Percentiles rank a stretch among this genome's conserved stretches.
Conservation (phyloP, 1,139 yeast genomes). For the Nakaseomyces sp. region DNA sequence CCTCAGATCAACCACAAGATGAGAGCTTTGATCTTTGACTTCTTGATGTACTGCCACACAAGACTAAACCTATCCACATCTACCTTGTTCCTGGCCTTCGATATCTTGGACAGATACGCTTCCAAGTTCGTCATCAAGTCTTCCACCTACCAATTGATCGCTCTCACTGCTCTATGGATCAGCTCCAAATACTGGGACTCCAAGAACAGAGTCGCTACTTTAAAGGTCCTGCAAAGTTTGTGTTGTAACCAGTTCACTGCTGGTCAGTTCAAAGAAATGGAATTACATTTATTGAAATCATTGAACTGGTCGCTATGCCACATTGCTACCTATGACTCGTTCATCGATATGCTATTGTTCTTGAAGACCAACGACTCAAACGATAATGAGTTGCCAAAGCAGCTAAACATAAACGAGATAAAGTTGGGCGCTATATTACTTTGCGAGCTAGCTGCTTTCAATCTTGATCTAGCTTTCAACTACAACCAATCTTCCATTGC, state of each 20-base stretch:
- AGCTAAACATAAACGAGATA: slow-evolving; percentile 37
- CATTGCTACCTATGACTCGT: slow-evolving; percentile 51
- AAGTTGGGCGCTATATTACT: slow-evolving; percentile 50
- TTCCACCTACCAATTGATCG: slow-evolving; percentile 48
- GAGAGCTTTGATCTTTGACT: slow-evolving; percentile 51
- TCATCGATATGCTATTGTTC: slow-evolving; percentile 43
- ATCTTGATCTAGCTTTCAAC: slow-evolving; percentile 49
- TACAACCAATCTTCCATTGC: slow-evolving; percentile 51
- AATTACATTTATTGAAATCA: slow-evolving; percentile 49
- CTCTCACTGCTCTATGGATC: slow-evolving; percentile 66
- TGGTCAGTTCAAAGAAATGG: slow-evolving; percentile 57
- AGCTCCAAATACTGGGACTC: slow-evolving; percentile 64
- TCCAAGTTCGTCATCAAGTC: slow-evolving; percentile 80
- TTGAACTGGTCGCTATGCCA: slow-evolving; percentile 26
- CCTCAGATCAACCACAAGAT: slow-evolving; percentile 22
- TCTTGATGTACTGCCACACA: slow-evolving; percentile 74
- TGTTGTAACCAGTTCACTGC: slow-evolving; percentile 58
- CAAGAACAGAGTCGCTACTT: slow-evolving; percentile 55
- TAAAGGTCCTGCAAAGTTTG: slow-evolving; percentile 38
- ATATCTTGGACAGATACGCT: slow-evolving; percentile 82
- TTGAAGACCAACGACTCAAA: slow-evolving; percentile 30
- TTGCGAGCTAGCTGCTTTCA: slow-evolving; percentile 59
- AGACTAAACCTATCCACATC: slow-evolving; percentile 68
- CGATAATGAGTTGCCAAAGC: slow-evolving; percentile 10
- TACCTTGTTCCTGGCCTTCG: slow-evolving; percentile 72